Percentiles rank a stretch among this genome's conserved stretches.
These are phyloP conservation scores for Simplicillium sp. DNA, from an alignment of 2,329 filamentous ascomycete species.

Conservation along the genomic window DNA sequence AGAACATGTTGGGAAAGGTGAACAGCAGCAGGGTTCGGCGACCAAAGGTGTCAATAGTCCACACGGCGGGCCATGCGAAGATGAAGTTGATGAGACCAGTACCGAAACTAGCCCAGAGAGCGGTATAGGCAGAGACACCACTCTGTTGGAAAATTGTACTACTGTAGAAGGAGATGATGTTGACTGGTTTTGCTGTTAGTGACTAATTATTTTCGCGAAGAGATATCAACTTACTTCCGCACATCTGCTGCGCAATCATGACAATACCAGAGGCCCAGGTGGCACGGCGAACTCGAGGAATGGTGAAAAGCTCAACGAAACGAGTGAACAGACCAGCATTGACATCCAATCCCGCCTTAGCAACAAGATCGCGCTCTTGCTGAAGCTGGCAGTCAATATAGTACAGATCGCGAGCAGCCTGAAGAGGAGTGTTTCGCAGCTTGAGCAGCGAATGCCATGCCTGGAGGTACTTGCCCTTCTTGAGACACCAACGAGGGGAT, in stretches of 20 bases:
- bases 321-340: constrained; percentile 38
- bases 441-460: constrained; percentile 47
- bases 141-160: constrained; percentile 34
- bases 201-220: background rate
- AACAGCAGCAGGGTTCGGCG: constrained; percentile 49
- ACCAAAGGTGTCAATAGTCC: constrained; percentile 56
- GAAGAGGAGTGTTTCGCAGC: constrained; percentile 48
- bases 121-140: constrained; percentile 25
- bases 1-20: constrained; percentile 57
- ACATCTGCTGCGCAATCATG: constrained; percentile 59
- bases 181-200: constrained; percentile 17
- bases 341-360: constrained; percentile 18
- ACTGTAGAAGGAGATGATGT: constrained; percentile 40
- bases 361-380: constrained; percentile 17
- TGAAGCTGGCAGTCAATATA: constrained; percentile 39
- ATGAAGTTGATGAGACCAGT: constrained; percentile 49
- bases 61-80: constrained; percentile 53
- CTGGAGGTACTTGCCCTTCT: constrained; percentile 43
- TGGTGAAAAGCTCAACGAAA: constrained; percentile 46
- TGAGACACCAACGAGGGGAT: constrained; percentile 57
- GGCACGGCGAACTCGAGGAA: constrained; percentile 49
- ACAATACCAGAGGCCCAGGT: constrained; percentile 58
- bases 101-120: constrained; percentile 32
- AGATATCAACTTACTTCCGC: constrained; percentile 28
- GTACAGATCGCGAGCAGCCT: constrained; percentile 54